Conservation (phyloP, 225 moss, liverwort and hornwort genomes). For the Ulota crispa region DNA sequence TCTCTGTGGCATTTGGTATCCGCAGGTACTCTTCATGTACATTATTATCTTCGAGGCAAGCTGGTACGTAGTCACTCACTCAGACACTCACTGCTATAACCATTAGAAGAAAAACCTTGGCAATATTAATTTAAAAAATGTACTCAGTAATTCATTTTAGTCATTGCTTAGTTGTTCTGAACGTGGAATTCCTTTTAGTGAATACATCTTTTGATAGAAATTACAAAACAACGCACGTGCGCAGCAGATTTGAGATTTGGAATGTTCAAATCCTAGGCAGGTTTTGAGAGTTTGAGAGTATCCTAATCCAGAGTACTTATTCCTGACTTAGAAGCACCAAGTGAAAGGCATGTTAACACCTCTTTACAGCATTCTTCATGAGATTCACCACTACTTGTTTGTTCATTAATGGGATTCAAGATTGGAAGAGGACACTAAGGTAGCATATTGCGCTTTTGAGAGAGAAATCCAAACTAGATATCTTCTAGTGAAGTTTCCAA, state of each 20-base stretch:
- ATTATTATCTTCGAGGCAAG: constrained; percentile 28
- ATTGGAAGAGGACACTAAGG: too few relatives aligned
- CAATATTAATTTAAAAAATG: too few relatives aligned
- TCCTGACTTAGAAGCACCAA: background rate
- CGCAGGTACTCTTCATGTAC: constrained; percentile 12
- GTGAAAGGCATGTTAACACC: background rate
- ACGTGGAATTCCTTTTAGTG: too few relatives aligned
- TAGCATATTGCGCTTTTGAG: too few relatives aligned
- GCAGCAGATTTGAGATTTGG: background rate
- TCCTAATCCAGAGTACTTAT: too few relatives aligned
- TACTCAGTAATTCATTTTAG: too few relatives aligned
- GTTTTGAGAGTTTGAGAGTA: background rate
- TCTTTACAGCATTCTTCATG: background rate
- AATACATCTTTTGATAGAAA: too few relatives aligned
- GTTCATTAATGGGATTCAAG: background rate
- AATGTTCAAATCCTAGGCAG: background rate
- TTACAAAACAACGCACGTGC: background rate
- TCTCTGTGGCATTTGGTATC: background rate
- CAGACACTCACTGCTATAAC: background rate
- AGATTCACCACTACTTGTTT: background rate
- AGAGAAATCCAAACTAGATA: too few relatives aligned
- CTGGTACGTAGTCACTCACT: constrained; percentile 17
- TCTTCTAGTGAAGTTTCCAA: too few relatives aligned
- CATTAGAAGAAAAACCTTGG: too few relatives aligned
- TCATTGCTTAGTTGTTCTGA: too few relatives aligned